These are phyloP conservation scores for Globisporangium takayamanum DNA, from an alignment of 352 stramenopile species.

Conservation along the genomic window DNA sequence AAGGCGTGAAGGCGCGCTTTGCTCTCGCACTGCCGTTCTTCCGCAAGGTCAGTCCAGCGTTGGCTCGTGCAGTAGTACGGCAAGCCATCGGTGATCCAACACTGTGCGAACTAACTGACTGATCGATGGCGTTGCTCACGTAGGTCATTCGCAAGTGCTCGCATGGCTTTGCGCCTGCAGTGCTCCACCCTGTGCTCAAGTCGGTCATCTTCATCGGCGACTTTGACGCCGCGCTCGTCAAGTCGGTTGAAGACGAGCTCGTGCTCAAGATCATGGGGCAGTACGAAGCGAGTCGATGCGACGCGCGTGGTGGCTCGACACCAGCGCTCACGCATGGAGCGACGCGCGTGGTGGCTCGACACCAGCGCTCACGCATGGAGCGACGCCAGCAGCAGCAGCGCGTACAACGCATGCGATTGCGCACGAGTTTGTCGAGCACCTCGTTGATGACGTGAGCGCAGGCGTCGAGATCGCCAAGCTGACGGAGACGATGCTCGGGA, in stretches of 20 bases:
- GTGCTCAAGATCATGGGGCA: constrained; percentile 67
- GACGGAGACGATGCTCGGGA: constrained; percentile 57
- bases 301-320: background rate
- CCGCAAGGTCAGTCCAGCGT: constrained; percentile 37
- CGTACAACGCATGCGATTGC: constrained; percentile 22
- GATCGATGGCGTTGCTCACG: background rate
- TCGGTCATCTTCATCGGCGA: constrained; percentile 75
- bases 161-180: constrained; percentile 25
- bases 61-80: background rate
- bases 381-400: background rate
- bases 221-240: constrained; percentile 56
- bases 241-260: constrained; percentile 62
- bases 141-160: constrained; percentile 49
- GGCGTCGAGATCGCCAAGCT: constrained; percentile 61
- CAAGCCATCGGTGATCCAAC: background rate
- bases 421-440: constrained; percentile 32
- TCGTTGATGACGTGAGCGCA: constrained; percentile 57
- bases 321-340: background rate
- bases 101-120: background rate
- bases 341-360: background rate
- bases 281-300: constrained; percentile 40
- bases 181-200: constrained; percentile 68
- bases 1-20: constrained; percentile 70
- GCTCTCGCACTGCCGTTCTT: constrained; percentile 53
- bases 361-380: background rate